Conservation (phyloP, 2,329 filamentous ascomycete species). For the Fusarium foetens region DNA sequence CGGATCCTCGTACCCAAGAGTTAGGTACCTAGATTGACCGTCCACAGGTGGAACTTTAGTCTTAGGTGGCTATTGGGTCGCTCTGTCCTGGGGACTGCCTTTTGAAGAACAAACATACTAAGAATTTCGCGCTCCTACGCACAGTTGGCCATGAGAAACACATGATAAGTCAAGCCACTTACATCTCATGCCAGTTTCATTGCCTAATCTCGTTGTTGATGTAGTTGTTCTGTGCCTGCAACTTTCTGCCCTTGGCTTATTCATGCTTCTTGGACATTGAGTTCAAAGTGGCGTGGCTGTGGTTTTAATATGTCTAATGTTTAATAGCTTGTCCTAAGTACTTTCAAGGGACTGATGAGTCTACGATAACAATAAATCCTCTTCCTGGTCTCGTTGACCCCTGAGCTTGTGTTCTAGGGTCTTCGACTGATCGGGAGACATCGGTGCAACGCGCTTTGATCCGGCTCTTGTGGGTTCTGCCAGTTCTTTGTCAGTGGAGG, state of each 20-base stretch:
- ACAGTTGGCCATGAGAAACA: not conserved
- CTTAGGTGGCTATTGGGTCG: not conserved
- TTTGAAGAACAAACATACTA: not conserved
- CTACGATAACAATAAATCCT: not conserved
- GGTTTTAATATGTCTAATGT: not conserved
- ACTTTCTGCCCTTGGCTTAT: not conserved
- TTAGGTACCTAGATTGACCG: not conserved
- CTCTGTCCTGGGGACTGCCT: constrained; percentile 9
- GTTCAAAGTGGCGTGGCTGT: not conserved
- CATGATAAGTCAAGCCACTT: not conserved
- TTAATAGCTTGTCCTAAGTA: not conserved
- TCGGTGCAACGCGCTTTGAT: constrained; percentile 16
- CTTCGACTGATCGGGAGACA: constrained; percentile 20
- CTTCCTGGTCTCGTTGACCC: constrained; percentile 15
- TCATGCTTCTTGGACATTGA: not conserved
- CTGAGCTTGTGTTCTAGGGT: constrained; percentile 9
- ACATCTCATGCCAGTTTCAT: not conserved
- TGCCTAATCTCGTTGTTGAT: not conserved
- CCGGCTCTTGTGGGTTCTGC: constrained; percentile 12
- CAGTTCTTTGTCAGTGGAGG: constrained; percentile 11
- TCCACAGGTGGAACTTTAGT: not conserved
- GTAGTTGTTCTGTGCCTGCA: not conserved
- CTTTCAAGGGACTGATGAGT: not conserved
- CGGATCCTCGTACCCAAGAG: constrained; percentile 3
- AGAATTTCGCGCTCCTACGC: constrained; percentile 19